A percentile compares a stretch with the other conserved stretches of the same genome.
phyloP scores from a whole-genome alignment of 495 filamentous ascomycete genomes.

The Penicillium herquei region DNA sequence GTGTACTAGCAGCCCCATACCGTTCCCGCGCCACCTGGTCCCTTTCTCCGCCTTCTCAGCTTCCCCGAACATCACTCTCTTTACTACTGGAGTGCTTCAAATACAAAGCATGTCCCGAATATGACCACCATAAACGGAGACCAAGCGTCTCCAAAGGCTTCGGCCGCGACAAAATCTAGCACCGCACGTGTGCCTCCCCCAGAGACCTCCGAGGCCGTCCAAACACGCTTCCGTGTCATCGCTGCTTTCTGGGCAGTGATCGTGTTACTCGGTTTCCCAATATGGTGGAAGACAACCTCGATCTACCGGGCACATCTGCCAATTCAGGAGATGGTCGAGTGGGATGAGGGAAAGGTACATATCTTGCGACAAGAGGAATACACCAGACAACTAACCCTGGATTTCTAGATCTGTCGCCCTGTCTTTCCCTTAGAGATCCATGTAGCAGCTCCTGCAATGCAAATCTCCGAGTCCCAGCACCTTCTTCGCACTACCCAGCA shows the following conservation, averaged over 20 bases:
- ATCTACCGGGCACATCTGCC: slow-evolving; percentile 88
- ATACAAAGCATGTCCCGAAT: slow-evolving; percentile 39
- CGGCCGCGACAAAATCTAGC: slow-evolving; percentile 19
- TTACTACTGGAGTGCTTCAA: slow-evolving; percentile 7
- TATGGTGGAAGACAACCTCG: slow-evolving; percentile 97
- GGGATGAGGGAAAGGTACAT: slow-evolving; percentile 87
- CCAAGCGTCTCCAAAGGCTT: slow-evolving; percentile 31
- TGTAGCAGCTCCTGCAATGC: slow-evolving; percentile 67
- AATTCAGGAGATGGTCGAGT: slow-evolving; percentile 81
- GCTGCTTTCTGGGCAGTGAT: slow-evolving; percentile 90
- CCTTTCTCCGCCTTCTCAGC: slow-evolving; percentile 23
- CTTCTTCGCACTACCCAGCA: slow-evolving; percentile 84
- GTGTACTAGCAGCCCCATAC: too few species aligned
- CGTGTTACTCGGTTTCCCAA: slow-evolving; percentile 78
- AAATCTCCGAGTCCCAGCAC: slow-evolving; percentile 67
- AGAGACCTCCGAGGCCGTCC: slow-evolving; percentile 67
- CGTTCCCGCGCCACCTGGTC: neutral
- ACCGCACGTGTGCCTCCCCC: slow-evolving; percentile 60
- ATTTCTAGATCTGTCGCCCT: slow-evolving; percentile 72
- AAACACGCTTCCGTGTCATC: slow-evolving; percentile 69
- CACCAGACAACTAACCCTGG: slow-evolving; percentile 12
- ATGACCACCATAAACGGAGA: slow-evolving; percentile 43
- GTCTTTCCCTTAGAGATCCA: slow-evolving; percentile 84
- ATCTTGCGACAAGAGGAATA: neutral
- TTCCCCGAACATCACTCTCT: slow-evolving; percentile 8